Evolutionary conservation across 352 stramenopile species (phyloP).

Genomic region (Globisporangium recalcitrans): DNA sequence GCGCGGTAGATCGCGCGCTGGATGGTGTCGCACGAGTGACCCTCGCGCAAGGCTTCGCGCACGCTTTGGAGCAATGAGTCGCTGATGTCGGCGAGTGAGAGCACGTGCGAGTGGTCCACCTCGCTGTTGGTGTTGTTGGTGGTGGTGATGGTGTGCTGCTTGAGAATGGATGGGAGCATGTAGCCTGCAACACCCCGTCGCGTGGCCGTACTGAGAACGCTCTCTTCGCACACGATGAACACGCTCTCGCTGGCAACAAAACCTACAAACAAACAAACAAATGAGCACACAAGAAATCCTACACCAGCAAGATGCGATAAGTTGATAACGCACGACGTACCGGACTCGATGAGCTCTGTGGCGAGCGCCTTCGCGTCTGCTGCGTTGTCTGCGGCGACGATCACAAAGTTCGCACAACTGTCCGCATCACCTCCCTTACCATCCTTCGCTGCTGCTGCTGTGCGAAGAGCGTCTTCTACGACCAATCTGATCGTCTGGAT

Average conservation of each 20-base stretch:
- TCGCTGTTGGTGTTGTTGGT: neutral
- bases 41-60: slow-evolving; percentile 38
- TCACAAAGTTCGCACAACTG: slow-evolving; percentile 19
- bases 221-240: slow-evolving; percentile 40
- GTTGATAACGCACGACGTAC: slow-evolving; percentile 13
- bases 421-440: neutral
- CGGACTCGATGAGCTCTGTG: slow-evolving; percentile 20
- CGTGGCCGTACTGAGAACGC: neutral
- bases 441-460: neutral
- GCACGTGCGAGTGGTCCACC: neutral
- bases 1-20: slow-evolving; percentile 36
- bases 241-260: slow-evolving; percentile 14
- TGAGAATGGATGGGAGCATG: neutral
- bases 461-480: neutral
- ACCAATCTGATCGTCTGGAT: slow-evolving; percentile 21
- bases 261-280: slow-evolving; percentile 11
- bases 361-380: slow-evolving; percentile 10
- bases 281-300: neutral
- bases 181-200: neutral
- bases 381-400: slow-evolving; percentile 24
- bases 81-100: slow-evolving; percentile 49
- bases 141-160: neutral
- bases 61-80: slow-evolving; percentile 51
- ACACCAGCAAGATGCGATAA: neutral
- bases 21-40: slow-evolving; percentile 19